Percentiles rank a stretch among this genome's conserved stretches.
Evolutionary conservation across 2,329 filamentous ascomycete species (phyloP).

Genomic region (Aspergillus sp.): DNA sequence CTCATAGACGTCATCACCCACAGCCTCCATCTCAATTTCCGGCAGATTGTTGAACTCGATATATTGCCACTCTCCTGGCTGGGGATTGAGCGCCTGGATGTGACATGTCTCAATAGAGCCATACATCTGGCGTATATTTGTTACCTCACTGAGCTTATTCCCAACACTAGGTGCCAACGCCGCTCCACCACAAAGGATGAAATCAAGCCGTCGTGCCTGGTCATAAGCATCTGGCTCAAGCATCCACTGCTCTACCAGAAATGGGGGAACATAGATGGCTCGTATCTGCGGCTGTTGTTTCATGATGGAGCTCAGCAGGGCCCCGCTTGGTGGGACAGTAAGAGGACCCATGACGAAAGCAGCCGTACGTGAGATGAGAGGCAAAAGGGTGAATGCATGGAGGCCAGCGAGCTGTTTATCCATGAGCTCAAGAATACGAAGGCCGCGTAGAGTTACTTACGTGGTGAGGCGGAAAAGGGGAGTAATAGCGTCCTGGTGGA

Average conservation of each 20-base stretch:
- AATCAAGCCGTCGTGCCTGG: background rate
- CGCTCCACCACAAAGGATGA: background rate
- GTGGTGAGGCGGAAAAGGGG: background rate
- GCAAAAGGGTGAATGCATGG: background rate
- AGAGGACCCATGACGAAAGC: background rate
- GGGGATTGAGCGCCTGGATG: background rate
- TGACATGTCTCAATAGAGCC: background rate
- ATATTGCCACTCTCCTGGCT: background rate
- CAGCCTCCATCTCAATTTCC: background rate
- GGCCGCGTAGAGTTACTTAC: background rate
- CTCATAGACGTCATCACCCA: background rate
- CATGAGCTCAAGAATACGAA: background rate
- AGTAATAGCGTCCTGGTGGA: background rate
- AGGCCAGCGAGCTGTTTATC: background rate
- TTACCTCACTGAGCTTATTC: background rate
- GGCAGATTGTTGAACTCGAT: background rate
- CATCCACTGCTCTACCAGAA: background rate
- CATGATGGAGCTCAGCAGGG: background rate
- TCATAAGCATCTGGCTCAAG: background rate
- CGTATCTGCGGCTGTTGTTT: slow-evolving; percentile 1
- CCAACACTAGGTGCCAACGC: background rate
- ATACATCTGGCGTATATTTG: background rate
- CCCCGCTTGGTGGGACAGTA: background rate
- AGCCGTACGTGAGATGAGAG: background rate
- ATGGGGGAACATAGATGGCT: background rate